A percentile compares a stretch with the other conserved stretches of the same genome.
Evolutionary conservation across 257 asterid species (phyloP).

Genomic region (Ocimum tenuiflorum): DNA sequence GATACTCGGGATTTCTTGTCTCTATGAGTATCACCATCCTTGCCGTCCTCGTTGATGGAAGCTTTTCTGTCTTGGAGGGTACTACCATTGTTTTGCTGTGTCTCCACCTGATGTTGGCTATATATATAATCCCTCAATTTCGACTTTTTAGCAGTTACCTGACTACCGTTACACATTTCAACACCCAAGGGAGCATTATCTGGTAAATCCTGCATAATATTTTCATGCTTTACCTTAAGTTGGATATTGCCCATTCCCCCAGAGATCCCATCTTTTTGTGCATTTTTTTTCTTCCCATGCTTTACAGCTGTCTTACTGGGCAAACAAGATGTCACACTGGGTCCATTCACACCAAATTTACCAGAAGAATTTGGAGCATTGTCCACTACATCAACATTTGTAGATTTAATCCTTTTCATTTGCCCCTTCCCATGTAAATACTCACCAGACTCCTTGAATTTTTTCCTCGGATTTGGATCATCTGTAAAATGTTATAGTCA

Average conservation of each 20-base stretch:
- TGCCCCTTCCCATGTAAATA: constrained; percentile 31
- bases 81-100: constrained; percentile 27
- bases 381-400: constrained; percentile 21
- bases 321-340: constrained; percentile 24
- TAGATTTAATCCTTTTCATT: constrained; percentile 36
- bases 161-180: constrained; percentile 24
- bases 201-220: constrained; percentile 30
- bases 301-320: constrained; percentile 31
- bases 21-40: constrained; percentile 41
- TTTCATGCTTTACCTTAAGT: constrained; percentile 31
- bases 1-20: constrained; percentile 43
- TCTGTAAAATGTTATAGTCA: constrained; percentile 41
- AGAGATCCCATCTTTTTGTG: constrained; percentile 30
- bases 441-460: constrained; percentile 40
- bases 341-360: constrained; percentile 21
- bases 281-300: constrained; percentile 31
- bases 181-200: constrained; percentile 25
- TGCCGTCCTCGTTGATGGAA: constrained; percentile 31
- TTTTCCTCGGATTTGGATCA: constrained; percentile 46
- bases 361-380: constrained; percentile 30
- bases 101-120: constrained; percentile 24
- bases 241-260: constrained; percentile 29
- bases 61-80: constrained; percentile 28
- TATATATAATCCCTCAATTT: constrained; percentile 36
- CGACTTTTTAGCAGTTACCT: constrained; percentile 46